Evolutionary conservation across 2,329 filamentous ascomycete species (phyloP).

Genomic region (Claviceps monticola): DNA sequence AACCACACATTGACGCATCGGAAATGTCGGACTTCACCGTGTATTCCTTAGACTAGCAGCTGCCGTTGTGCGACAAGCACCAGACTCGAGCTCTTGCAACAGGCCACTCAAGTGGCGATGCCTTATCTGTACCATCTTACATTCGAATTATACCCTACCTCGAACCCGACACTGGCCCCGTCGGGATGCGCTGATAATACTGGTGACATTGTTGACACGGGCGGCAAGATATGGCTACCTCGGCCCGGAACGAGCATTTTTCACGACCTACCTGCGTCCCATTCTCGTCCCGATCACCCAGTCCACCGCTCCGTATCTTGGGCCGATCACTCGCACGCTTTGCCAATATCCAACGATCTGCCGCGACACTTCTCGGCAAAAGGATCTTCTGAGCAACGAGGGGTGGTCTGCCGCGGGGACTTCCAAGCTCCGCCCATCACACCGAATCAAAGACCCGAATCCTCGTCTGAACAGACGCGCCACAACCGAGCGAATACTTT

Average conservation of each 20-base stretch:
- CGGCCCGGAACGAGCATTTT: conserved; percentile 36
- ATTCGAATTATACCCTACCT: conserved; percentile 46
- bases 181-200: conserved; percentile 1
- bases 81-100: not conserved
- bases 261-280: conserved; percentile 35
- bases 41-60: not conserved
- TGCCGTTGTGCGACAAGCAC: no score
- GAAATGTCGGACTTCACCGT: not conserved
- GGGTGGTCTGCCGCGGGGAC: no score
- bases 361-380: not conserved
- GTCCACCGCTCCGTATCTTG: conserved; percentile 10
- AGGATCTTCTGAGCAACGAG: no score
- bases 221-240: conserved; percentile 35
- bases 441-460: conserved; percentile 20
- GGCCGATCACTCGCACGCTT: not conserved
- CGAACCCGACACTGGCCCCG: conserved; percentile 18
- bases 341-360: not conserved
- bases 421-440: no score
- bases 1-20: not conserved
- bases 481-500: conserved; percentile 25
- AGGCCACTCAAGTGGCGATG: conserved; percentile 24
- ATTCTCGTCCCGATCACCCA: conserved; percentile 20
- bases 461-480: conserved; percentile 27
- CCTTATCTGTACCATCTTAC: conserved; percentile 54
- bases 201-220: no score